Conservation (phyloP, 441 rosid species). For the Arabidopsis hybrid region DNA sequence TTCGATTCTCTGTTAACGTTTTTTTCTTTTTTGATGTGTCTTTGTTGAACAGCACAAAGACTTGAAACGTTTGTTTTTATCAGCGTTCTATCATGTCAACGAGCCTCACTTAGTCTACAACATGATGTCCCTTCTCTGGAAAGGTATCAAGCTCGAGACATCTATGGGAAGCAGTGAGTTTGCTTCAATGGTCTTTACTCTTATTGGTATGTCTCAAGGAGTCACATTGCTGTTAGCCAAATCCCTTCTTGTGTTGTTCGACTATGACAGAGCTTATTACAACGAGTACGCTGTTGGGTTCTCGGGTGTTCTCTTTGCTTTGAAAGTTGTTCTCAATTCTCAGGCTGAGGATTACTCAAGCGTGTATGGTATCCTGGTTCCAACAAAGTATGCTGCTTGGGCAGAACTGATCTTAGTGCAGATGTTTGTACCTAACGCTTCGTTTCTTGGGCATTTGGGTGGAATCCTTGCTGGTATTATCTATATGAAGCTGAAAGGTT, state of each 20-base stretch:
- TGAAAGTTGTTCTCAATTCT: conserved; percentile 92
- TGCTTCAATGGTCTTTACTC: conserved; percentile 70
- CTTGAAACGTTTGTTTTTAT: conserved; percentile 75
- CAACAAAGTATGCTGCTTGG: conserved; percentile 89
- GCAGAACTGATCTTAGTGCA: conserved; percentile 87
- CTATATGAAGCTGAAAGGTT: conserved; percentile 65
- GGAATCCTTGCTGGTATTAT: conserved; percentile 92
- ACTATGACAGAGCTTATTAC: conserved; percentile 66
- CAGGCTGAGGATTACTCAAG: conserved; percentile 61
- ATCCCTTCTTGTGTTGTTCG: conserved; percentile 64
- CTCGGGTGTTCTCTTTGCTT: conserved; percentile 87
- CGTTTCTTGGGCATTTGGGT: conserved; percentile 93
- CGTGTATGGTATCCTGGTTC: conserved; percentile 75
- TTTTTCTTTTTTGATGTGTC: neutral
- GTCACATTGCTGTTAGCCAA: conserved; percentile 74
- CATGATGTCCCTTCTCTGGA: conserved; percentile 93
- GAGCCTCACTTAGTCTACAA: conserved; percentile 88
- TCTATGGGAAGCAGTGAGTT: conserved; percentile 89
- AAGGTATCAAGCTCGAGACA: conserved; percentile 84
- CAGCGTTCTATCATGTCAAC: conserved; percentile 80
- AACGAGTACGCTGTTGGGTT: conserved; percentile 78
- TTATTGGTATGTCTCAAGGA: conserved; percentile 87
- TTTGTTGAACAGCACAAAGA: conserved; percentile 68
- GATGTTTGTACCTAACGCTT: conserved; percentile 83
- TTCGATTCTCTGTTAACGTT: neutral